phyloP scores from a whole-genome alignment of 768 basidiomycete species.

The Boletellus ananas region DNA sequence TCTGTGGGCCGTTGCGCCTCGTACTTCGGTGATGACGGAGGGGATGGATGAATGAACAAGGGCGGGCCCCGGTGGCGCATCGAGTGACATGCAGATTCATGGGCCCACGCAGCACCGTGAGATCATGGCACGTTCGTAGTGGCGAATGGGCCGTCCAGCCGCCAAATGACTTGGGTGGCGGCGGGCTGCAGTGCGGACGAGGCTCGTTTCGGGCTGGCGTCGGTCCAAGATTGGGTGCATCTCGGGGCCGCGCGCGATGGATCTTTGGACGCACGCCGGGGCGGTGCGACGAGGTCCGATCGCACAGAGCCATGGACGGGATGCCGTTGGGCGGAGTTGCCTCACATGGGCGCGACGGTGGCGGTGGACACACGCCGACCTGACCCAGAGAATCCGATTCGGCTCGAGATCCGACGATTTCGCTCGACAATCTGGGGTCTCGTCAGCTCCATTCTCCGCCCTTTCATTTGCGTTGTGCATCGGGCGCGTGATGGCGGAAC shows the following conservation, averaged over 20 bases:
- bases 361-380: conserved; percentile 8
- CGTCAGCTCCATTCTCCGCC: conserved; percentile 17
- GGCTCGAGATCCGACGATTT: conserved; percentile 18
- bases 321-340: conserved; percentile 13
- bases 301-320: neutral
- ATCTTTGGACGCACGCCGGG: conserved; percentile 8
- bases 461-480: conserved; percentile 3
- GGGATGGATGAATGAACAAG: neutral
- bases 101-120: conserved; percentile 13
- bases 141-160: conserved; percentile 23
- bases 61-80: conserved; percentile 25
- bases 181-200: neutral
- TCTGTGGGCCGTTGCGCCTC: neutral
- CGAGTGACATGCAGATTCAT: conserved; percentile 4
- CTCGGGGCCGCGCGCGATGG: conserved; percentile 17
- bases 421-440: conserved; percentile 19
- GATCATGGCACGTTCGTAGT: neutral
- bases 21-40: neutral
- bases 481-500: neutral
- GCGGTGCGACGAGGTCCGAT: neutral
- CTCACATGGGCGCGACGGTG: conserved; percentile 9
- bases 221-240: neutral
- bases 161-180: conserved; percentile 26
- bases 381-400: conserved; percentile 10
- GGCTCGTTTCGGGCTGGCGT: too few species aligned